Conservation (phyloP, 805 yeast species). For the Scheffersomyces ergatensis region DNA sequence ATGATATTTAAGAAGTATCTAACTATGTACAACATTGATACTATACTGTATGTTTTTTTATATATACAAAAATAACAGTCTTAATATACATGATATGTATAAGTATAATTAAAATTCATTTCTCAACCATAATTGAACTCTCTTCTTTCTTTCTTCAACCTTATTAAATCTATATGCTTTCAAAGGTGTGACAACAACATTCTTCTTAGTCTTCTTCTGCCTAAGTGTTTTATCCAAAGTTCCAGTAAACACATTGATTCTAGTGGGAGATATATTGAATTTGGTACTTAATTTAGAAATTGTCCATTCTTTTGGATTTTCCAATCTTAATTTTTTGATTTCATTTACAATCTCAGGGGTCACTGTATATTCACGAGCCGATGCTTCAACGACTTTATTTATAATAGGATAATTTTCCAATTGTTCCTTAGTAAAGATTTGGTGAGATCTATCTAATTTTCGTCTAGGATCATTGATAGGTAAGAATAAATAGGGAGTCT, state of each 20-base stretch:
- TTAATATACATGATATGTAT: too few species aligned
- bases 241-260: constrained; percentile 3
- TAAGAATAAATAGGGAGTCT: constrained; percentile 70
- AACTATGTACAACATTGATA: too few species aligned
- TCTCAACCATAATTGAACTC: constrained; percentile 64
- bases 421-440: constrained; percentile 32
- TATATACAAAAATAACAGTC: too few species aligned
- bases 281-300: constrained; percentile 58
- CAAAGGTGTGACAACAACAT: neutral
- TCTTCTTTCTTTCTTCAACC: constrained; percentile 48
- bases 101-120: constrained; percentile 44
- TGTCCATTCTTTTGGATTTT: constrained; percentile 64
- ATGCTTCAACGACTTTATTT: constrained; percentile 28
- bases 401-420: constrained; percentile 41
- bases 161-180: neutral
- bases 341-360: constrained; percentile 57
- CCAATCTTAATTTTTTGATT: constrained; percentile 52
- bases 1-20: too few species aligned
- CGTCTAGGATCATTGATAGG: constrained; percentile 62
- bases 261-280: constrained; percentile 39
- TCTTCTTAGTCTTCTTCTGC: neutral
- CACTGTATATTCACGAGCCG: constrained; percentile 49
- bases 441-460: constrained; percentile 21
- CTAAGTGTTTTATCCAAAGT: neutral
- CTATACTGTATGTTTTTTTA: too few species aligned